A percentile compares a stretch with the other conserved stretches of the same genome.
phyloP scores from a whole-genome alignment of 2,329 filamentous ascomycete species.

The Achaetomium macrosporum region DNA sequence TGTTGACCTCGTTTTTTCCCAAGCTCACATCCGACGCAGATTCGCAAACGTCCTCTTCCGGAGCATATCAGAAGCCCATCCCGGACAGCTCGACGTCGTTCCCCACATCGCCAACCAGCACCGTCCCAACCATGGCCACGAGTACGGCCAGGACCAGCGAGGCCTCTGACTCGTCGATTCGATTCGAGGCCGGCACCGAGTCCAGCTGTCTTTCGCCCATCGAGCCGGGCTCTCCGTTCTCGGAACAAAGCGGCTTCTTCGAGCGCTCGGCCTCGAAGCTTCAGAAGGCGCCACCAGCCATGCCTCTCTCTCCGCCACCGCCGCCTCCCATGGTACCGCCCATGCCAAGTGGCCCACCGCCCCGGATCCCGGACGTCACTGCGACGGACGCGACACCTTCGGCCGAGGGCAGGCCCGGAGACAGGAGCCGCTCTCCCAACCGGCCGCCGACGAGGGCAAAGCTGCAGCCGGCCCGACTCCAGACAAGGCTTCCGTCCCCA shows the following conservation, averaged over 20 bases:
- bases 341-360: background rate
- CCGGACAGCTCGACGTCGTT: conserved; percentile 1
- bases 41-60: background rate
- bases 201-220: conserved; percentile 9
- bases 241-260: background rate
- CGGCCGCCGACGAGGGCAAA: conserved; percentile 9
- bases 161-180: conserved; percentile 11
- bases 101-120: conserved; percentile 1
- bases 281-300: conserved; percentile 15
- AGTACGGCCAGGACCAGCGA: conserved; percentile 11
- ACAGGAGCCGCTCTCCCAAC: conserved; percentile 17
- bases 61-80: conserved; percentile 15
- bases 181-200: background rate
- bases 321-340: conserved; percentile 7
- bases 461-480: conserved; percentile 19
- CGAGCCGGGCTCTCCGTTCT: conserved; percentile 11
- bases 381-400: conserved; percentile 14
- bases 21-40: conserved; percentile 22
- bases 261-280: conserved; percentile 14
- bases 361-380: conserved; percentile 12
- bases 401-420: background rate
- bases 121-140: conserved; percentile 3
- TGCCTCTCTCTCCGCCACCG: conserved; percentile 11
- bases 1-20: conserved; percentile 17
- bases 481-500: conserved; percentile 11